These are phyloP conservation scores for Populus ilicifolia DNA, from an alignment of 345 rosid genomes.

Conservation along the genomic window DNA sequence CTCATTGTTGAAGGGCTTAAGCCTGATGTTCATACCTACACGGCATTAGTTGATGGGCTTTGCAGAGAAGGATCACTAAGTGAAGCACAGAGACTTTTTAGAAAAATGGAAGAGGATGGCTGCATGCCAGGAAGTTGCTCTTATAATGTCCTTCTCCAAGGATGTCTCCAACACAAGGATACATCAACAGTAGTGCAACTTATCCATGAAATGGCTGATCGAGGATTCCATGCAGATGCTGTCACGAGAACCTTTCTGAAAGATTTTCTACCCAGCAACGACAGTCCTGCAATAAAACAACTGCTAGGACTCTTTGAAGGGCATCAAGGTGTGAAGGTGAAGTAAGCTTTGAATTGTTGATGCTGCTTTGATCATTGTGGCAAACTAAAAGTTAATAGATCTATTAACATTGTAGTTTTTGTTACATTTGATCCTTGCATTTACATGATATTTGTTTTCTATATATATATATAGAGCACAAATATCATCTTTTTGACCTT, in stretches of 20 bases:
- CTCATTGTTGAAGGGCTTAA: neutral
- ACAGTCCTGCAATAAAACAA: too few species aligned
- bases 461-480: too few species aligned
- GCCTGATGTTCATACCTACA: neutral
- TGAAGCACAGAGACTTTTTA: neutral
- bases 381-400: too few species aligned
- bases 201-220: neutral
- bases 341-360: neutral
- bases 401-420: neutral
- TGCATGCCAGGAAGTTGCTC: neutral
- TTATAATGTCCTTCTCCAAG: neutral
- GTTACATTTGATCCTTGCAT: too few species aligned
- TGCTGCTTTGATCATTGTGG: neutral
- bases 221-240: neutral
- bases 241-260: too few species aligned
- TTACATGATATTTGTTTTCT: too few species aligned
- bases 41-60: neutral
- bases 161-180: neutral
- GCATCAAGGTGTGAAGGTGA: neutral
- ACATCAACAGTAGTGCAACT: neutral
- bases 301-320: neutral
- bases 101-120: neutral
- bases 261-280: too few species aligned
- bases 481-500: too few species aligned
- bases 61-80: neutral